phyloP scores from a whole-genome alignment of 1,139 yeast genomes.

The Blastobotrys persicus region DNA sequence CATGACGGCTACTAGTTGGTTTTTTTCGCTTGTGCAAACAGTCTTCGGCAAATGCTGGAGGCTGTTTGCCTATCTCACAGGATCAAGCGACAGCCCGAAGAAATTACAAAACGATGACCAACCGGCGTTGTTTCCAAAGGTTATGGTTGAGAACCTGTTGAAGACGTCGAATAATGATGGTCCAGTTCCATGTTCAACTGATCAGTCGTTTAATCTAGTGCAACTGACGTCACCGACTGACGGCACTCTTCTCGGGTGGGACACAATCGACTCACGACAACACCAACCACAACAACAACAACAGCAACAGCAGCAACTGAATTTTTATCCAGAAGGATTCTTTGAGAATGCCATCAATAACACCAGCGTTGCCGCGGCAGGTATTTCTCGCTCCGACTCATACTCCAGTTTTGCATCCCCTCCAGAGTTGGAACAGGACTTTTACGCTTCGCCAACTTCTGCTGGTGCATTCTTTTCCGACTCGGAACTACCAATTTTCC shows the following conservation, averaged over 20 bases:
- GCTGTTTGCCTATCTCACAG: neutral
- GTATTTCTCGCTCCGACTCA: constrained; percentile 4
- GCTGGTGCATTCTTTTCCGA: constrained; percentile 1
- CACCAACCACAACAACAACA: constrained; percentile 21
- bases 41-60: constrained; percentile 5
- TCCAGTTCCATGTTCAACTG: constrained; percentile 33
- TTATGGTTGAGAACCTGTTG: constrained; percentile 4
- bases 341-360: constrained; percentile 4
- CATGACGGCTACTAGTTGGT: neutral
- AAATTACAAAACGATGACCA: neutral
- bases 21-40: neutral
- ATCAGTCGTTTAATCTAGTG: constrained; percentile 25
- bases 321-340: constrained; percentile 6
- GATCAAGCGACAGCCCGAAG: neutral
- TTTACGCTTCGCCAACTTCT: constrained; percentile 2
- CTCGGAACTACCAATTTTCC: constrained; percentile 6
- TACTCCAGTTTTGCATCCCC: constrained; percentile 13
- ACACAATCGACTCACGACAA: constrained; percentile 18
- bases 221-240: constrained; percentile 25
- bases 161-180: constrained; percentile 11
- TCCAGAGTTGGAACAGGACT: constrained; percentile 19
- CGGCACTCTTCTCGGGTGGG: constrained; percentile 32
- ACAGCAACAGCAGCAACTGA: constrained; percentile 16
- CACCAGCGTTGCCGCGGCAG: constrained; percentile 7
- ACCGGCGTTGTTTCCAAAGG: constrained; percentile 13